Base-by-base conservation (phyloP, 2,329 filamentous ascomycete genomes). In the Pyrenochaeta sp. region DNA sequence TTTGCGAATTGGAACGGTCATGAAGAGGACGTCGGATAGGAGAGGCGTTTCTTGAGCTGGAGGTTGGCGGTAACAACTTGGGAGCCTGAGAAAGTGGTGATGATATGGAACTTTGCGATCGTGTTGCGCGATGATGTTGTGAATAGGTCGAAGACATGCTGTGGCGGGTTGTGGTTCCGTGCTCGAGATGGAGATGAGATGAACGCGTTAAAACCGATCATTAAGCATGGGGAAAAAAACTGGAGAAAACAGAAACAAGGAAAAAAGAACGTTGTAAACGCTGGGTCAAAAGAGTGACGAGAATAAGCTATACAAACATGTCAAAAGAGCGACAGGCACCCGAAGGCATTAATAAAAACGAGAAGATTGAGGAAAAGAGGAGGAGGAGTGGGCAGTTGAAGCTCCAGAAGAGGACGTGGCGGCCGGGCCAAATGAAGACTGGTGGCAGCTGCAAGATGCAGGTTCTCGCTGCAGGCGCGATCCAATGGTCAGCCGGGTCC, bases 1-100 rank as follows among this genome's bases (percentile, higher is more conserved):
- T 55, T 23, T 68, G 65, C 36, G 67, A 68, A 36, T 68, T 61
- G 20, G 71, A 71, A 29, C 66, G 63, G 34, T 74, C 67, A 51
- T 71, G 70, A 22, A 73, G 66, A 38, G 70, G 65, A 17, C 60
- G 59, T 32, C 71, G 61, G 41, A 52, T 41, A 36, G 69, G 66
- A 41, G 69, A 71, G 22, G 60, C 50, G 44, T 59, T 61, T 53
- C 54, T 60, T 29, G 55, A 38, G 26, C 43, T 45, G 31, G 60
- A 62, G n/a, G 53, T 53, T 7, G 65, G 60, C 38, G 62, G 69
- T 21, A 55, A 60, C 23, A 67, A 60, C 24, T 53, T 67, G 23
- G 68, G 66, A 35, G 61, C 60, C 50, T 57, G 58, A 8, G 60
- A 49, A 30, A 67, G 53, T 20, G 59, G 58, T 21, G 61, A 64